Evolutionary conservation across 2,329 filamentous ascomycete species (phyloP).

Genomic region (Ploettnerulaceae sp.): DNA sequence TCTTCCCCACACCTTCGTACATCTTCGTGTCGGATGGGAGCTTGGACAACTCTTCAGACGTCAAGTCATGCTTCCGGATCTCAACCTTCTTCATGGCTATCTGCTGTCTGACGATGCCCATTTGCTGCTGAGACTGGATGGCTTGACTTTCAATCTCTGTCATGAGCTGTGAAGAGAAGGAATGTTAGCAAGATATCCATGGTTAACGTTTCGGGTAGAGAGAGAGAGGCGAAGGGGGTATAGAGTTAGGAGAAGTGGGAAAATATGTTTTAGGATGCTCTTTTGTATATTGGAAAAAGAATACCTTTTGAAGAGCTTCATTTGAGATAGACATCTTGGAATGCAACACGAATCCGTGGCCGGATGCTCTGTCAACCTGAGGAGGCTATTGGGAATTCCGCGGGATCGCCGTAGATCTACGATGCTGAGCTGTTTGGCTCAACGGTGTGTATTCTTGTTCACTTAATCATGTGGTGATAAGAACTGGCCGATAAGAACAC

Average conservation of each 20-base stretch:
- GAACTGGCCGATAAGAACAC: too few species aligned
- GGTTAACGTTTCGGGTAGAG: neutral
- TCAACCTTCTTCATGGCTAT: constrained; percentile 83
- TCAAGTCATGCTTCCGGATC: constrained; percentile 82
- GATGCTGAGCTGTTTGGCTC: too few species aligned
- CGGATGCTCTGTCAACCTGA: too few species aligned
- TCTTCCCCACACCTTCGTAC: constrained; percentile 96
- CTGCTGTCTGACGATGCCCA: constrained; percentile 78
- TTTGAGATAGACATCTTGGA: constrained; percentile 83
- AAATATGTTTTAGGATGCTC: constrained; percentile 2
- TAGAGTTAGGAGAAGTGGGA: neutral
- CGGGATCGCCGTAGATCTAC: too few species aligned
- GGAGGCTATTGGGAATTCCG: too few species aligned
- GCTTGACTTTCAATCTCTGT: constrained; percentile 93
- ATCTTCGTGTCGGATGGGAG: constrained; percentile 72
- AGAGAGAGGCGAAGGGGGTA: neutral
- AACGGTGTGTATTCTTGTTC: too few species aligned
- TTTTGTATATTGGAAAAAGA: constrained; percentile 2
- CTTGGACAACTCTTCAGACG: constrained; percentile 73
- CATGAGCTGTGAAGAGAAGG: constrained; percentile 57
- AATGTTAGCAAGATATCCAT: neutral
- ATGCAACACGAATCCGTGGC: too few species aligned
- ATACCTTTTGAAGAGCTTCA: constrained; percentile 87
- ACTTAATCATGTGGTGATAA: too few species aligned
- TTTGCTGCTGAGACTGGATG: constrained; percentile 84